A percentile compares a stretch with the other conserved stretches of the same genome.
Evolutionary conservation across 2,329 filamentous ascomycete species (phyloP).

Genomic region (Xenoacremonium recifei): DNA sequence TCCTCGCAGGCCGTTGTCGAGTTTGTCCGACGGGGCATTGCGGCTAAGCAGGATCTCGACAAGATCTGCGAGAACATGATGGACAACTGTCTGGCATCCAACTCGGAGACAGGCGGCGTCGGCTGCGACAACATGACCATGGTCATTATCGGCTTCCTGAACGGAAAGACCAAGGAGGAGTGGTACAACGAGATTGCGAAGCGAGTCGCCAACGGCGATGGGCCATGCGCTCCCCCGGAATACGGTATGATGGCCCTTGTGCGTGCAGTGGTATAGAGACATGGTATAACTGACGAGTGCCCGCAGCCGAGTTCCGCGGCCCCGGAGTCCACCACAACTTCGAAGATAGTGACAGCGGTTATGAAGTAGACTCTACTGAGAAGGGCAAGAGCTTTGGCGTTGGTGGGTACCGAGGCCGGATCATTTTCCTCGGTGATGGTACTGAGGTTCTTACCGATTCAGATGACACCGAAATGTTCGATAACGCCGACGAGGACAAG

Average conservation of each 20-base stretch:
- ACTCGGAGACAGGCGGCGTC: conserved; percentile 95
- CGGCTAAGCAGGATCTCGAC: conserved; percentile 89
- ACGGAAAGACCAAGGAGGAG: conserved; percentile 91
- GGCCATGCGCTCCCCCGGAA: conserved; percentile 97
- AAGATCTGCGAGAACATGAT: conserved; percentile 99
- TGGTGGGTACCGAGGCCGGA: conserved; percentile 74
- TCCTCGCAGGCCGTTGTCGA: conserved; percentile 96
- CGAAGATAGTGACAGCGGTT: conserved; percentile 75
- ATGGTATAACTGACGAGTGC: conserved; percentile 10
- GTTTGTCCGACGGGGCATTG: conserved; percentile 94
- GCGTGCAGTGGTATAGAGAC: not conserved
- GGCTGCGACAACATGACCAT: conserved; percentile 99
- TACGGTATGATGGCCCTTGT: conserved; percentile 78
- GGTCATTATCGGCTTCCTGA: conserved; percentile 82
- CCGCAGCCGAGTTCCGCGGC: conserved; percentile 76
- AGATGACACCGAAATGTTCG: conserved; percentile 91
- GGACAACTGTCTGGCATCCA: conserved; percentile 98
- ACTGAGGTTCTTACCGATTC: conserved; percentile 88
- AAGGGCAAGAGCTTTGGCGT: conserved; percentile 61
- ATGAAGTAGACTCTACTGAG: conserved; percentile 71
- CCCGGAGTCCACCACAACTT: conserved; percentile 80
- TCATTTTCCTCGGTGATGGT: conserved; percentile 94
- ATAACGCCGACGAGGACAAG: conserved; percentile 80
- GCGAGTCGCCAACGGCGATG: conserved; percentile 93
- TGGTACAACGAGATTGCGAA: conserved; percentile 97